phyloP scores from a whole-genome alignment of 805 yeast species.

The Saccharomyces jurei region DNA sequence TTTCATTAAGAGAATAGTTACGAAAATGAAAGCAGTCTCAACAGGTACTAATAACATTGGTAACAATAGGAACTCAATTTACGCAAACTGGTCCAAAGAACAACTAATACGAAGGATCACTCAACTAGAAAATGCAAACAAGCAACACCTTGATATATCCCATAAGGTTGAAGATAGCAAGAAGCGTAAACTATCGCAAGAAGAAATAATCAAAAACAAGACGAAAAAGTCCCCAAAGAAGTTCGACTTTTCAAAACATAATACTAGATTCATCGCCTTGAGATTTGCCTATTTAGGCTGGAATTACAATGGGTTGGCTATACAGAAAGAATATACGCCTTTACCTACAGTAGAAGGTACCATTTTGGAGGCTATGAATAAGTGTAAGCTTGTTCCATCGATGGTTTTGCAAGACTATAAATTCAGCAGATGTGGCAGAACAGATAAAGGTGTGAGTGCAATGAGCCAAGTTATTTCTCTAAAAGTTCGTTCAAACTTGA shows the following conservation, averaged over 20 bases:
- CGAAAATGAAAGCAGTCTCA: background rate
- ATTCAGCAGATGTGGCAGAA: conserved; percentile 89
- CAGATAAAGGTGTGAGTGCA: conserved; percentile 96
- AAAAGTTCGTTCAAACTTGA: conserved; percentile 59
- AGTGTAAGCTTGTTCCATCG: conserved; percentile 56
- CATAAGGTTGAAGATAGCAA: conserved; percentile 1
- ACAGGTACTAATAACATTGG: background rate
- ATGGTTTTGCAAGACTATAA: conserved; percentile 53
- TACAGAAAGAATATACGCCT: conserved; percentile 67
- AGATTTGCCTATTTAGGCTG: conserved; percentile 87
- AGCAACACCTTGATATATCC: background rate
- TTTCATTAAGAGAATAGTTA: background rate
- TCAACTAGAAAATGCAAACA: conserved; percentile 41
- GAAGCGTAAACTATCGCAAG: conserved; percentile 5
- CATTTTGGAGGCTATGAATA: conserved; percentile 61
- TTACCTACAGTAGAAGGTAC: conserved; percentile 81
- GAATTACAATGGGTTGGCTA: conserved; percentile 87
- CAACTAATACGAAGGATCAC: conserved; percentile 51
- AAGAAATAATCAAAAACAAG: conserved; percentile 6
- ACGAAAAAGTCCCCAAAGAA: conserved; percentile 32
- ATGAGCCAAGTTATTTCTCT: conserved; percentile 89
- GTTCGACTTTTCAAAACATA: conserved; percentile 59
- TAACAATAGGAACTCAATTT: conserved; percentile 16
- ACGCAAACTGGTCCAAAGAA: conserved; percentile 55
- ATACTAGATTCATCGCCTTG: conserved; percentile 65